Evolutionary conservation across 108 stramenopile species (phyloP), one percentile per base, ranked within the genome.

Genomic region (Poteriospumella lacustris): DNA sequence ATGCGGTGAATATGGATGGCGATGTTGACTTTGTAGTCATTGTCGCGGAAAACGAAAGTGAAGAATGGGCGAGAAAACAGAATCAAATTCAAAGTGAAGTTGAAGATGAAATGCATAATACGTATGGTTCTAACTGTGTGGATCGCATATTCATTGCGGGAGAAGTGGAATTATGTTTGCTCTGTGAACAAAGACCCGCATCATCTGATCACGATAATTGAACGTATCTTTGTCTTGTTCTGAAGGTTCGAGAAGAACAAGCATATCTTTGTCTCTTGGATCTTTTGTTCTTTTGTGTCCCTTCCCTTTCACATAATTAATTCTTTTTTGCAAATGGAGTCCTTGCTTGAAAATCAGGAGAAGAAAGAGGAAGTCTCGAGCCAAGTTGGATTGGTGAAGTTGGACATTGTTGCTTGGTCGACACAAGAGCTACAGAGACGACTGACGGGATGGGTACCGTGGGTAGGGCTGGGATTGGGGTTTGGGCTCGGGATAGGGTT

Each of bases 11-110:
- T 52, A 52, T 52, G 47, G 47, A 52, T 52, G 47, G 47, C 47
- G 47, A 52, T 52, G 47, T 52, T 52, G 47, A 52, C 47, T 52
- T 52, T 52, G 47, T 52, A 52, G 47, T 52, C 47, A 52, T 52
- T 52, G 47, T 52, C 47, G 47, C 47, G 47, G 47, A 52, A 52
- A 52, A 52, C 47, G 47, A 52, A 52, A 52, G 47, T 52, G 47
- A 52, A 52, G 47, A 52, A 52, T 52, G 47, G 47, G 47, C 47
- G 47, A 52, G 47, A 52, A 52, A 52, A 52, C 47, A 52, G 47
- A 52, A 52, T 52, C 47, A 52, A 52, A 52, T 52, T 52, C 47
- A 52, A 52, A 52, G 47, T 52, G 47, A 52, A 52, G 47, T 52
- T 52, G 47, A 52, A 52, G 47, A 52, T 52, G 47, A 52, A 52